Conservation (phyloP, 495 filamentous ascomycete species). For the Niebla homalea region DNA sequence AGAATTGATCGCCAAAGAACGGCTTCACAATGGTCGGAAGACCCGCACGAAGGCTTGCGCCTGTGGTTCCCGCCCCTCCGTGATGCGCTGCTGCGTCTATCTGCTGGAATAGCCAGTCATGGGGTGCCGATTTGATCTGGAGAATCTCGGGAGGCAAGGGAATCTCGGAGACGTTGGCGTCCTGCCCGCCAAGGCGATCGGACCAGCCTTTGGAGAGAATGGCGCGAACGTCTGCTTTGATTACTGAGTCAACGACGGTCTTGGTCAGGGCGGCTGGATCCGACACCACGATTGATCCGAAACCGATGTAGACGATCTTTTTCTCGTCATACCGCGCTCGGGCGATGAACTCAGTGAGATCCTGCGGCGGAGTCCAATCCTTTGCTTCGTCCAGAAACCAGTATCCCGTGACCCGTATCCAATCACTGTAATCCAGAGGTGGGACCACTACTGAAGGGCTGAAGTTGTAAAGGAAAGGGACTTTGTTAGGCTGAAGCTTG, state of each 20-base stretch:
- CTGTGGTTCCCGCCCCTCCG: conserved; percentile 89
- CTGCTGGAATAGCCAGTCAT: conserved; percentile 92
- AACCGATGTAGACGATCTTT: conserved; percentile 93
- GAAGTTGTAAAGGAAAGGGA: conserved; percentile 96
- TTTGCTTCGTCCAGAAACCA: conserved; percentile 85
- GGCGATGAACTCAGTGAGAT: conserved; percentile 66
- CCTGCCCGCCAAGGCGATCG: conserved; percentile 59
- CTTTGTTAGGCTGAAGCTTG: conserved; percentile 89
- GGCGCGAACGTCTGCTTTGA: conserved; percentile 86
- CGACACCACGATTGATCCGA: conserved; percentile 90
- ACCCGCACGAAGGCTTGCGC: conserved; percentile 82
- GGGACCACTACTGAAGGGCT: conserved; percentile 83
- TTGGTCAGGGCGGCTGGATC: conserved; percentile 78
- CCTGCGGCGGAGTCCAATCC: conserved; percentile 61
- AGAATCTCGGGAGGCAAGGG: conserved; percentile 67
- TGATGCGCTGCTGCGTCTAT: conserved; percentile 94
- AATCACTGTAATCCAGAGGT: conserved; percentile 90
- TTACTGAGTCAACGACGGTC: conserved; percentile 78
- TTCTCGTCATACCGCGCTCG: conserved; percentile 68
- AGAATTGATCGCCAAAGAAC: conserved; percentile 97
- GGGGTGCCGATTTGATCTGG: conserved; percentile 80
- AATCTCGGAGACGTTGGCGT: conserved; percentile 48
- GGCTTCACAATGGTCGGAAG: conserved; percentile 91
- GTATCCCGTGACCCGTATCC: conserved; percentile 93
- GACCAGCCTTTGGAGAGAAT: conserved; percentile 99